Conservation (phyloP, 176 grass and related monocot species). For the Oryza officinalis region DNA sequence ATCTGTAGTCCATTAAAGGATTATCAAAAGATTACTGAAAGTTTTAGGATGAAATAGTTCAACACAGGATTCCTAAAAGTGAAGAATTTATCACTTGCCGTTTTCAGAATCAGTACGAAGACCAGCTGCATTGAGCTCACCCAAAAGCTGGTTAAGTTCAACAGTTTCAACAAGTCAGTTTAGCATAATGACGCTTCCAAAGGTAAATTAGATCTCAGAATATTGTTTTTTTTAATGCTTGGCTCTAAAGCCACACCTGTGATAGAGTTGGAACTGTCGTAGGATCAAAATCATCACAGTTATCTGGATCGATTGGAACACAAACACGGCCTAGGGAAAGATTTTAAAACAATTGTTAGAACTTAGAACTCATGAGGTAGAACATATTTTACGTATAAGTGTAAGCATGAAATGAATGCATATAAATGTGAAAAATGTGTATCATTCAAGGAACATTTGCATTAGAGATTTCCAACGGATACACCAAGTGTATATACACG, state of each 20-base stretch:
- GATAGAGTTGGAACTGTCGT: slow-evolving; percentile 68
- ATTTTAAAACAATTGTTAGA: neutral
- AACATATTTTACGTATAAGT: neutral
- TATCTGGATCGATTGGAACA: slow-evolving; percentile 82
- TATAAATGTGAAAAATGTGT: neutral
- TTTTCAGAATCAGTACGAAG: slow-evolving; percentile 51
- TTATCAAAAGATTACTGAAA: neutral
- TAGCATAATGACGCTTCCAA: neutral
- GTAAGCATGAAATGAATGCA: neutral
- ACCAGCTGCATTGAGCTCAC: slow-evolving; percentile 72
- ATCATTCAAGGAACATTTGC: neutral
- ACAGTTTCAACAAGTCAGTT: slow-evolving; percentile 16
- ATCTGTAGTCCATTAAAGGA: slow-evolving; percentile 39
- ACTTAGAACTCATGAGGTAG: slow-evolving; percentile 4
- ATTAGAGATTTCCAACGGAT: slow-evolving; percentile 13
- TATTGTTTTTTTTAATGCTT: neutral
- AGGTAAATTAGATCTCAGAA: slow-evolving; percentile 9
- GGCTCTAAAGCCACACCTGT: slow-evolving; percentile 48
- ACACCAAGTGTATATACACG: neutral
- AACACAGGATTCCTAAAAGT: neutral
- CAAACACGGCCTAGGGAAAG: slow-evolving; percentile 72
- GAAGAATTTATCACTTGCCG: slow-evolving; percentile 41
- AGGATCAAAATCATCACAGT: slow-evolving; percentile 88
- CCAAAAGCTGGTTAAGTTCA: slow-evolving; percentile 57
- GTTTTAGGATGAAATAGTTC: neutral